Base-by-base conservation (phyloP, 495 filamentous ascomycete genomes). In the Talaromyces borbonicus region DNA sequence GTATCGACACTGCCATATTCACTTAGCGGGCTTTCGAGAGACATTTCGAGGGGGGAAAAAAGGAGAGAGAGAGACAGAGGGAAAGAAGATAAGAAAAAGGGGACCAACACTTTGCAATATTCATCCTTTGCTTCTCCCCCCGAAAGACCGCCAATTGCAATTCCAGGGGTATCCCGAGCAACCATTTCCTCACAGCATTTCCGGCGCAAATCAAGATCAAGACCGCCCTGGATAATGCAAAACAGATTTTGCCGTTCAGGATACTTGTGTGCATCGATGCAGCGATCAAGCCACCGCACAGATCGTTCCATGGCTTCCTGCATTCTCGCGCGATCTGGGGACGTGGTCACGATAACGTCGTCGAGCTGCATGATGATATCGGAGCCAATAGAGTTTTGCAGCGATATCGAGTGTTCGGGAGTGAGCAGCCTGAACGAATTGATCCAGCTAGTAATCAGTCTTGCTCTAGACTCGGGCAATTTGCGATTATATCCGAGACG, bases 311-410 rank as follows among this genome's bases (percentile, higher is more conserved):
- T 97, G 9, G 92, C 92, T 63, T 95, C 88, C 50, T 81, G 75
- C 77, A 99, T 96, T 43, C 93, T 79, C 16, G 63, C 73, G 32
- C 77, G 68, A 62, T 96, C 90, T 3, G 90, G 90, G 0, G 89
- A 95, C 0, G 92, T 97, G 8, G 93, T 95, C 16, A 84, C 89
- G 41, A 97, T 83, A 29, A 99, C 93, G 58, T 99, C 92, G 66
- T 99, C 92, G 6, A 99, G 77, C 63, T 97, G 93, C 93, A 99
- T 97, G 24, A 97, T 94, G 55, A 99, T 97, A 68, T 99, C 92
- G 43, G 87, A 92, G 55, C 92, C 93, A 55, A 99, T 97, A 24
- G 84, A 87, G 61, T 97, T 96, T 58, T 99, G 92, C 14, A 99
- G 77, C 18, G 84, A 83, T 49, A 97, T 97, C 1, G 92, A 97